Conservation (phyloP, 2,329 filamentous ascomycete species). For the Fusarium duplospermum region DNA sequence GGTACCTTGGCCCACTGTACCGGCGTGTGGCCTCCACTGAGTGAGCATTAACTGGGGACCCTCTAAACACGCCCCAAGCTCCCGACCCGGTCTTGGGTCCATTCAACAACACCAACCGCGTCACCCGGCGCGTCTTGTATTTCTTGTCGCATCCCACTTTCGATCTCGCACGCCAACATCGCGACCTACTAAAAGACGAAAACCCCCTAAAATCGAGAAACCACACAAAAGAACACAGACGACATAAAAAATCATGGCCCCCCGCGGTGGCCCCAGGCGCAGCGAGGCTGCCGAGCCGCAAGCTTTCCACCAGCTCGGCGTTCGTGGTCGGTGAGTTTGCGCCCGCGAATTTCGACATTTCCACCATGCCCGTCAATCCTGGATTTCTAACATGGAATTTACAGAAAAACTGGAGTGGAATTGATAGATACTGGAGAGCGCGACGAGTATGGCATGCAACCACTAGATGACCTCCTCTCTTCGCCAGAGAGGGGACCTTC, state of each 20-base stretch:
- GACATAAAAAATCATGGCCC: conserved; percentile 45
- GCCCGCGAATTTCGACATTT: not conserved
- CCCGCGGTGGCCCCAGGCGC: conserved; percentile 45
- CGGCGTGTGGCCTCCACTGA: conserved; percentile 19
- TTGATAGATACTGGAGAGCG: conserved; percentile 81
- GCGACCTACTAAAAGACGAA: not conserved
- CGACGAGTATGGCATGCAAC: conserved; percentile 93
- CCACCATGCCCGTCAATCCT: not conserved
- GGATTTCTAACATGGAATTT: conserved; percentile 12
- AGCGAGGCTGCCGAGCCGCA: conserved; percentile 47
- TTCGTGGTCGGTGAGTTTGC: conserved; percentile 53
- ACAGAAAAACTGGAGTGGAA: conserved; percentile 89
- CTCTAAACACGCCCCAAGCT: conserved; percentile 36
- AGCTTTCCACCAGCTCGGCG: conserved; percentile 50
- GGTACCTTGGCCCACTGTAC: conserved; percentile 12
- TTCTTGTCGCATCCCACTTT: conserved; percentile 18
- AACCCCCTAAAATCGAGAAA: not conserved
- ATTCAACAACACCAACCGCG: conserved; percentile 39
- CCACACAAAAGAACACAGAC: not conserved
- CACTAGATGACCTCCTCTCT: conserved; percentile 87
- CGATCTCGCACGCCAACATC: conserved; percentile 1
- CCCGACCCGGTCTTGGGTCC: conserved; percentile 14
- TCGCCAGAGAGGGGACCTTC: conserved; percentile 73
- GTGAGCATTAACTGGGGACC: conserved; percentile 2
- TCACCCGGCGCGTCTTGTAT: conserved; percentile 38